Percentiles rank a stretch among this genome's conserved stretches.
These are phyloP conservation scores for Sclerotinia trifoliorum DNA, from an alignment of 2,329 filamentous ascomycete genomes.

Conservation along the genomic window DNA sequence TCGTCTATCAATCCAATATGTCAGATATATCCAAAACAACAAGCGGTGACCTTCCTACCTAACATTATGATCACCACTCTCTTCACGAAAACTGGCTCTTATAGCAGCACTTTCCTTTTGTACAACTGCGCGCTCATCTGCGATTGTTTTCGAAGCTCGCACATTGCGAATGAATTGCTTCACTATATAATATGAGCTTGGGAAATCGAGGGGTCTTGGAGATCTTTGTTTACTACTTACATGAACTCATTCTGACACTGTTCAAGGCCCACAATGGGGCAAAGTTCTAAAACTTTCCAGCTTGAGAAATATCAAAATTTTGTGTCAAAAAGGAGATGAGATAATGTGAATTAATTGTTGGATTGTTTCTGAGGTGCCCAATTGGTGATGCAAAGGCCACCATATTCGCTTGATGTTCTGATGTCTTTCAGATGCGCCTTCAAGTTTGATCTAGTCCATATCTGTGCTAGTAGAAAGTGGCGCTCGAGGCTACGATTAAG, in stretches of 20 bases:
- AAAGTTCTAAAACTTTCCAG: constrained; percentile 30
- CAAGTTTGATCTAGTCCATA: not conserved
- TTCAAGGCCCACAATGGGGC: constrained; percentile 39
- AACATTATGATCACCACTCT: constrained; percentile 87
- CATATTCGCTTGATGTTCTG: constrained; percentile 24
- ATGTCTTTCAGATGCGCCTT: not conserved
- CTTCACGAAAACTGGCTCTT: constrained; percentile 94
- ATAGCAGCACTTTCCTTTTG: constrained; percentile 99
- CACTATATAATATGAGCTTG: constrained; percentile 54
- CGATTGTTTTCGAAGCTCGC: constrained; percentile 96
- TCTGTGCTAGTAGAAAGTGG: not conserved
- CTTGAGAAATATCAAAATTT: constrained; percentile 11
- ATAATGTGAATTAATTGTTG: constrained; percentile 3
- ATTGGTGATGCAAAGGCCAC: constrained; percentile 24
- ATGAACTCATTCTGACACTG: constrained; percentile 40
- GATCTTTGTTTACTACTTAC: constrained; percentile 32
- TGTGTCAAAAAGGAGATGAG: not conserved
- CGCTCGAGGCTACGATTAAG: constrained; percentile 1
- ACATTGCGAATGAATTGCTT: constrained; percentile 99
- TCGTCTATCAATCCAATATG: constrained; percentile 56
- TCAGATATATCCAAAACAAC: constrained; percentile 15
- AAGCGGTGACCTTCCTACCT: constrained; percentile 57
- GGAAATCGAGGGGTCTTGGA: constrained; percentile 25
- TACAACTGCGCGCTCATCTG: constrained; percentile 95
- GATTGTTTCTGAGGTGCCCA: constrained; percentile 7